phyloP scores from a whole-genome alignment of 345 rosid species.

The Mangifera indica region DNA sequence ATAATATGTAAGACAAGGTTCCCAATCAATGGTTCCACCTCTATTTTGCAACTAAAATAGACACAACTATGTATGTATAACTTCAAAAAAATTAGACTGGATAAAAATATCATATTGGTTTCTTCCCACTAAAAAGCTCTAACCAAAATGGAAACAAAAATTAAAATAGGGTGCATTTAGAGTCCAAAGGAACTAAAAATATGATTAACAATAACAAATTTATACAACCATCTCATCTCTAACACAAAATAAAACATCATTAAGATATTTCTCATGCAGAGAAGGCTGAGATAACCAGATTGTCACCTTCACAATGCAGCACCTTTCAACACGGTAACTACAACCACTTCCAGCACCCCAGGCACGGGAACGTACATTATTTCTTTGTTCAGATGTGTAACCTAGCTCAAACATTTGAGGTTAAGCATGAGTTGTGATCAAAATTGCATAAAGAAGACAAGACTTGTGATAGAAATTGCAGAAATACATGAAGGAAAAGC shows the following conservation, averaged over 20 bases:
- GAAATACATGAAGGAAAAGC: not conserved
- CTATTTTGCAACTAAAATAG: slow-evolving; percentile 66
- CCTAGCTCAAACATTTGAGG: slow-evolving; percentile 37
- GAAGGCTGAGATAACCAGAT: slow-evolving; percentile 15
- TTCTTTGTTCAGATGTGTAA: slow-evolving; percentile 89
- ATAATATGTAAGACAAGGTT: slow-evolving; percentile 84
- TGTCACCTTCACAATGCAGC: slow-evolving; percentile 94
- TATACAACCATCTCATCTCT: slow-evolving; percentile 2
- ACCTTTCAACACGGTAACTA: slow-evolving; percentile 89
- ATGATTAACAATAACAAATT: slow-evolving; percentile 2
- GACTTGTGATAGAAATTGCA: not conserved
- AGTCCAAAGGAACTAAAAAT: not conserved
- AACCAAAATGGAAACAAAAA: no score
- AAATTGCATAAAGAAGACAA: not conserved
- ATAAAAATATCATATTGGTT: not conserved
- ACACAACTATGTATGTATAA: not conserved
- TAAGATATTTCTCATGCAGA: slow-evolving; percentile 3
- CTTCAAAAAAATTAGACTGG: not conserved
- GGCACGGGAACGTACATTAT: slow-evolving; percentile 98
- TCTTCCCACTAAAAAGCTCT: not conserved
- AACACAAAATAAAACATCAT: not conserved
- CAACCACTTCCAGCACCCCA: slow-evolving; percentile 99
- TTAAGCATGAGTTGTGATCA: not conserved
- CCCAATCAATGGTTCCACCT: slow-evolving; percentile 92
- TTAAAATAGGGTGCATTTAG: not conserved